Conservation (phyloP, 768 basidiomycete species). For the Podaxis pistillaris region DNA sequence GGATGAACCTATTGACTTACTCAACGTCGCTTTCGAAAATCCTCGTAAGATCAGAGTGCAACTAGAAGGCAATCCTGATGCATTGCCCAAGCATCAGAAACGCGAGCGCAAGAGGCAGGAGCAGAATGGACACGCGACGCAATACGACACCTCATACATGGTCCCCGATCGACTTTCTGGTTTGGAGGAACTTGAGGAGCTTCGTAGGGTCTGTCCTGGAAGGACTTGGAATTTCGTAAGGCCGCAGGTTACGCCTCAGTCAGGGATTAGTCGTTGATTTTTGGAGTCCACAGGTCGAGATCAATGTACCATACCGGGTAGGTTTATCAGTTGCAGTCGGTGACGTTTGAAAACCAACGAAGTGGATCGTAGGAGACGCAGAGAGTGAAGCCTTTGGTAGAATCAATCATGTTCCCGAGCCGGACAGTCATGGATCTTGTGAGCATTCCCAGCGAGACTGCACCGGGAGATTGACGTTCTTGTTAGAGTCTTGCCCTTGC, state of each 20-base stretch:
- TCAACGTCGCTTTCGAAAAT: constrained; percentile 96
- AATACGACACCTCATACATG: constrained; percentile 44
- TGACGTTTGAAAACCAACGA: neutral
- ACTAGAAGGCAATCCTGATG: constrained; percentile 43
- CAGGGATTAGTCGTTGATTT: constrained; percentile 11
- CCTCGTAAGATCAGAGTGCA: constrained; percentile 69
- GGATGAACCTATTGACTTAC: constrained; percentile 83
- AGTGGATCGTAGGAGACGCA: constrained; percentile 57
- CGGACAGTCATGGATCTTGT: constrained; percentile 92
- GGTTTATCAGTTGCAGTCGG: constrained; percentile 6
- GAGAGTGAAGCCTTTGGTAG: constrained; percentile 50
- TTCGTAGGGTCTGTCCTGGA: constrained; percentile 71
- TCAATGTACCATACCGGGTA: constrained; percentile 82
- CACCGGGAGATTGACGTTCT: neutral
- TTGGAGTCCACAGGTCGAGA: constrained; percentile 57
- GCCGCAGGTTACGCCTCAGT: constrained; percentile 22
- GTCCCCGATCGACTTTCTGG: constrained; percentile 92
- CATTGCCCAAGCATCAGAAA: constrained; percentile 30
- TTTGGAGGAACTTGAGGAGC: constrained; percentile 71
- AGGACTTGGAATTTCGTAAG: constrained; percentile 85
- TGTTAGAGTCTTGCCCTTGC: constrained; percentile 86
- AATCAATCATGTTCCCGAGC: constrained; percentile 75
- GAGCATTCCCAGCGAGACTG: constrained; percentile 22
- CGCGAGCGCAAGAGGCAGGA: constrained; percentile 17
- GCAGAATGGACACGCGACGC: constrained; percentile 16